Percentiles rank a stretch among this genome's conserved stretches.
These are phyloP conservation scores for Dioscorea cayenensis DNA, from an alignment of 116 monocot genomes.

Conservation along the genomic window DNA sequence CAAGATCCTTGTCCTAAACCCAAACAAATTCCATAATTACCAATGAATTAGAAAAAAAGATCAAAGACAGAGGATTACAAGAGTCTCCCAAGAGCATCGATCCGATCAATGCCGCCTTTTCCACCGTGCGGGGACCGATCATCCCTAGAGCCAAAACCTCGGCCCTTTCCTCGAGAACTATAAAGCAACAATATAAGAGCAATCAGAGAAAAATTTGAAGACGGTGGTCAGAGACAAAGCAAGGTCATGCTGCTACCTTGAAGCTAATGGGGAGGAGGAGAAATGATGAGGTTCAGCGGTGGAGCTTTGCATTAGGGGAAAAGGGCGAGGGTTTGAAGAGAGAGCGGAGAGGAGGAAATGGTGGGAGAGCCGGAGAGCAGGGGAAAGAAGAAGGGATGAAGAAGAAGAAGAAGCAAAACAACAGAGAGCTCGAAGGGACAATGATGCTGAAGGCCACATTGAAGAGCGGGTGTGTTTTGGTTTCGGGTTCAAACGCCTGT, in stretches of 20 bases:
- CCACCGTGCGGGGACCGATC: constrained; percentile 22
- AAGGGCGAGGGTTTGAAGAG: not conserved
- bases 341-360: not conserved
- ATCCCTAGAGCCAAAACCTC: constrained; percentile 5
- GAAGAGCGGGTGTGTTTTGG: no score
- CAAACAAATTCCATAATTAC: no score
- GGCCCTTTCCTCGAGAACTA: constrained; percentile 24
- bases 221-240: not conserved
- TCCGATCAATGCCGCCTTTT: constrained; percentile 29
- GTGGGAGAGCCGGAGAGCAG: no score
- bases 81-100: constrained; percentile 77
- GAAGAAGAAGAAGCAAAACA: no score
- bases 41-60: no score
- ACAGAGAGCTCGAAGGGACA: no score
- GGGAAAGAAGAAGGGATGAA: no score
- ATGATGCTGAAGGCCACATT: no score
- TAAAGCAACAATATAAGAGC: not conserved
- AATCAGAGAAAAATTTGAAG: not conserved
- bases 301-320: not conserved
- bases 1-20: no score
- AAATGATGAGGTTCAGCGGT: not conserved
- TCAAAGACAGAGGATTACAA: no score
- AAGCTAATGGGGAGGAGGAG: not conserved
- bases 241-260: not conserved
- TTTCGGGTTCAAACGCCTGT: no score